A percentile compares a stretch with the other conserved stretches of the same genome.
Conservation (phyloP, 306 rosid species). For the Alnus glutinosa region DNA sequence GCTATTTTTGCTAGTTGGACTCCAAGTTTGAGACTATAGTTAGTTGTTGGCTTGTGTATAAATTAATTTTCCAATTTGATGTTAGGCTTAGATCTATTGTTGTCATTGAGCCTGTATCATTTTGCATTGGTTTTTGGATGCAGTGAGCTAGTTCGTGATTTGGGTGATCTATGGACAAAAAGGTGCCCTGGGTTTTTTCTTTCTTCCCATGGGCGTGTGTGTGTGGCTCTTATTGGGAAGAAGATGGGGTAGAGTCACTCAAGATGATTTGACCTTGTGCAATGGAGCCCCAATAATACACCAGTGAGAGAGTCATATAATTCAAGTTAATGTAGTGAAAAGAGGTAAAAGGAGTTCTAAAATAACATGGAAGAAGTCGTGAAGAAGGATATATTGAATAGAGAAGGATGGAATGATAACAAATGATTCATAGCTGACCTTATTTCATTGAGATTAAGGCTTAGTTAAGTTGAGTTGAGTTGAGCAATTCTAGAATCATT, state of each 20-base stretch:
- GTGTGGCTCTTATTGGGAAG: not conserved
- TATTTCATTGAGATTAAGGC: too few species aligned
- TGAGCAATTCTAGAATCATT: not conserved
- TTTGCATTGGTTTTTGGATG: conserved; percentile 1
- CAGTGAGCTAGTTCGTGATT: too few species aligned
- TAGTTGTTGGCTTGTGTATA: not conserved
- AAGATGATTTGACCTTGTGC: not conserved
- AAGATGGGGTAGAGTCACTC: not conserved
- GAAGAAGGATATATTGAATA: not conserved
- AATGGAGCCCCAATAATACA: not conserved
- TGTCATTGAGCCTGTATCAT: not conserved
- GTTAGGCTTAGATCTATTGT: not conserved
- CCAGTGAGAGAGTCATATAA: too few species aligned
- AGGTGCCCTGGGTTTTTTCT: not conserved
- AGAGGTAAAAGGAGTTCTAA: too few species aligned
- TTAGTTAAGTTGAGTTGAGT: not conserved
- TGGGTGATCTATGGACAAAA: not conserved
- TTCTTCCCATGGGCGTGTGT: not conserved
- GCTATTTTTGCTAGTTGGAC: not conserved
- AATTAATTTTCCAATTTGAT: not conserved
- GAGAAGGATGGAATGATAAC: not conserved
- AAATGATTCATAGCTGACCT: not conserved
- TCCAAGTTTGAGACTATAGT: not conserved
- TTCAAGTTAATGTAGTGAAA: too few species aligned
- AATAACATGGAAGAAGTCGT: not conserved